Evolutionary conservation across 139 green algal genomes (phyloP).

Genomic region (Picochlorum sp.): DNA sequence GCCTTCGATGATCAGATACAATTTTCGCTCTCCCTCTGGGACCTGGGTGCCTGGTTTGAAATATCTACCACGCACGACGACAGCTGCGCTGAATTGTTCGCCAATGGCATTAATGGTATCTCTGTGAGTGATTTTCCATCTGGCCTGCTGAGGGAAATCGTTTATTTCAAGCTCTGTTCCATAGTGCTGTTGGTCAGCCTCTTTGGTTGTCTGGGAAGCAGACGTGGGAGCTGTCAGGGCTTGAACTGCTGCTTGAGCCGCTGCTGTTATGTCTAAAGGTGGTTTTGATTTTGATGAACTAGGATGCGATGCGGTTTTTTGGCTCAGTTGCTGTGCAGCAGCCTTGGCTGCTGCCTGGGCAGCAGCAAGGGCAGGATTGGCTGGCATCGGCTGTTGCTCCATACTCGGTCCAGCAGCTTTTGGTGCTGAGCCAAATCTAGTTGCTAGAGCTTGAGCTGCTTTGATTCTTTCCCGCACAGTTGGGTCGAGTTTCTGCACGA

Average conservation of each 20-base stretch:
- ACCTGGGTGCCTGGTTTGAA: slow-evolving; percentile 35
- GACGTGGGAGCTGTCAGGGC: background rate
- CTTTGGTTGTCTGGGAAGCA: background rate
- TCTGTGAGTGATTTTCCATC: slow-evolving; percentile 88
- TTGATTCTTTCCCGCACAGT: slow-evolving; percentile 22
- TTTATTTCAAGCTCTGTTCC: slow-evolving; percentile 97
- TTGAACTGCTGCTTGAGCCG: background rate
- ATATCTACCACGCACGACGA: slow-evolving; percentile 80
- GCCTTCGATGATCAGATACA: slow-evolving; percentile 84
- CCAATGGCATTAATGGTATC: slow-evolving; percentile 73
- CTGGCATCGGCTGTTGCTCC: background rate
- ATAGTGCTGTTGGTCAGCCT: slow-evolving; percentile 39
- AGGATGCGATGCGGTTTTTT: too few relatives aligned
- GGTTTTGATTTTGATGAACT: too few relatives aligned
- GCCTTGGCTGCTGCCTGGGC: background rate
- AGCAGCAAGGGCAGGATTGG: background rate
- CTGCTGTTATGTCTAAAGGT: too few relatives aligned
- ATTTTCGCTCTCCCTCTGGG: slow-evolving; percentile 76
- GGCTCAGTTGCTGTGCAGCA: background rate
- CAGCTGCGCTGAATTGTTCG: slow-evolving; percentile 66
- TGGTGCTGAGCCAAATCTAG: slow-evolving; percentile 12
- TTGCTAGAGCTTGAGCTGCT: slow-evolving; percentile 33
- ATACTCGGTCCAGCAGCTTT: background rate
- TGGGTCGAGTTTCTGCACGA: background rate
- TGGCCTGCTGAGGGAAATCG: slow-evolving; percentile 94